Evolutionary conservation across 2,329 filamentous ascomycete genomes (phyloP).

Genomic region (Cordyceps tenuipes): DNA sequence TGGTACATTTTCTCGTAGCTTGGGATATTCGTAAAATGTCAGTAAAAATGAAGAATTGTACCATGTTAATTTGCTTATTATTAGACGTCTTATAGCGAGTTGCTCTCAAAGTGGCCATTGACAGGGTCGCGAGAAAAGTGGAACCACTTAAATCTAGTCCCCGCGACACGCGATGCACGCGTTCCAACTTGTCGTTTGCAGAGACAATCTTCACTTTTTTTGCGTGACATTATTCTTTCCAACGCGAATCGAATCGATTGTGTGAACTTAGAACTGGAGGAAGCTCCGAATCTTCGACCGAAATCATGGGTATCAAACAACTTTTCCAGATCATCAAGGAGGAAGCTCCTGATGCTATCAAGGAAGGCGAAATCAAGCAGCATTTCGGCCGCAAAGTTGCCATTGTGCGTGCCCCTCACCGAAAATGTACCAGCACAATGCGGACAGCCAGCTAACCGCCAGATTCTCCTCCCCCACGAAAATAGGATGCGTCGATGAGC

Average conservation of each 20-base stretch:
- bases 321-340: conserved; percentile 79
- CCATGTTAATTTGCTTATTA: too few species aligned
- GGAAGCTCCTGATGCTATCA: conserved; percentile 90
- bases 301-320: conserved; percentile 58
- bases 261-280: neutral
- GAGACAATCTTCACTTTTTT: neutral
- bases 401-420: conserved; percentile 56
- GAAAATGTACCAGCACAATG: neutral
- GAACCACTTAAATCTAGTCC: conserved; percentile 14
- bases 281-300: conserved; percentile 3
- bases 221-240: neutral
- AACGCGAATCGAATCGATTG: neutral
- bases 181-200: neutral
- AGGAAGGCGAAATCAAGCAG: conserved; percentile 96
- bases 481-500: conserved; percentile 68
- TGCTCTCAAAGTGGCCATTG: conserved; percentile 7
- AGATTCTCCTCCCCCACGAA: too few species aligned
- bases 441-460: neutral
- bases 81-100: neutral
- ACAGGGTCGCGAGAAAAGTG: conserved; percentile 12
- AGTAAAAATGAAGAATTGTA: neutral
- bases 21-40: neutral
- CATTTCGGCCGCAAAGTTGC: conserved; percentile 98
- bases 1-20: conserved; percentile 4
- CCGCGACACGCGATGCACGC: conserved; percentile 10